phyloP scores from a whole-genome alignment of 306 rosid genomes.

The Cucurbita pepo region DNA sequence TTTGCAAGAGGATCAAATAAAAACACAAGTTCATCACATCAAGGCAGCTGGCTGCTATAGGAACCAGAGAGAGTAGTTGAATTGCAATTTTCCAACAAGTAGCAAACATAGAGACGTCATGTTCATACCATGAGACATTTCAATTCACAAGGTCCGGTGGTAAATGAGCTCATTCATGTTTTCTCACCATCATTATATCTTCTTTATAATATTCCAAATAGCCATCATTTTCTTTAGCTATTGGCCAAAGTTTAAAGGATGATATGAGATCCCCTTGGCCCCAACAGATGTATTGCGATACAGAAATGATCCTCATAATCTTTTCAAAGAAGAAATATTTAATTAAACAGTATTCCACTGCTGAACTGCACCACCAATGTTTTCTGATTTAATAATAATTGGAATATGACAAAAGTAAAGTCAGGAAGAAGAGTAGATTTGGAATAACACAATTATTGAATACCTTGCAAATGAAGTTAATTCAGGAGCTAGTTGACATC shows the following conservation, averaged over 20 bases:
- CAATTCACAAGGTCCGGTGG: not conserved
- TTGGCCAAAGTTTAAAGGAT: not conserved
- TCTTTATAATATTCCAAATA: constrained; percentile 1
- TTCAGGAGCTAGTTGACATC: not conserved
- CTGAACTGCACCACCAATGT: not conserved
- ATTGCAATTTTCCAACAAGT: not conserved
- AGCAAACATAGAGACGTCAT: not conserved
- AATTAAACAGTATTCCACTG: not conserved
- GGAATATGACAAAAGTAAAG: not conserved
- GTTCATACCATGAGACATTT: not conserved
- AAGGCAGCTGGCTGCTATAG: not conserved
- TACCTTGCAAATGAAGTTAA: not conserved
- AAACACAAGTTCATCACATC: not conserved
- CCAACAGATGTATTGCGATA: not conserved
- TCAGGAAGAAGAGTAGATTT: not conserved
- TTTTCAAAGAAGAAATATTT: not conserved
- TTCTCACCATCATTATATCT: not conserved
- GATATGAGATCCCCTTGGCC: not conserved
- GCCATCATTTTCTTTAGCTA: constrained; percentile 2
- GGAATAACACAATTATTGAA: not conserved
- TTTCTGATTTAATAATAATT: not conserved
- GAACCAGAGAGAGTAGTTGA: not conserved
- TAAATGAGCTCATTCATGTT: not conserved
- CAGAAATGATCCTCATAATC: not conserved
- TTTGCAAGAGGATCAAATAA: not conserved